Evolutionary conservation across 1,284 basidiomycete genomes (phyloP), one percentile per base, ranked within the genome.

Genomic region (Coniferiporia sulphurascens): DNA sequence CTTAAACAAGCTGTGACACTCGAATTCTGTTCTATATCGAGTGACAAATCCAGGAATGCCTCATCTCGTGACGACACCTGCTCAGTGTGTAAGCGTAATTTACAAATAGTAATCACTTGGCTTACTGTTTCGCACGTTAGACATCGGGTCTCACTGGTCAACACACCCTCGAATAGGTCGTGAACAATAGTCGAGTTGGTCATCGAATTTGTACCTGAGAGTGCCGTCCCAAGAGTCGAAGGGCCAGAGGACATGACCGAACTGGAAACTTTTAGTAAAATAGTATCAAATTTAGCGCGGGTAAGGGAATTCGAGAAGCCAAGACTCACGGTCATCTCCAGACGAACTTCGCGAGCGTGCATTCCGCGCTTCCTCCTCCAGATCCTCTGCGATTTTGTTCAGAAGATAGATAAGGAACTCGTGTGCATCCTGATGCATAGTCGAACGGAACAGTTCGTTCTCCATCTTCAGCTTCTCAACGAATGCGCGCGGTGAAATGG

Each of bases 1-100:
- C 94, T 84, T 55, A 99, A 82, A 72, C 96, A 98, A 5, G 95
- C 90, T 0, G 95, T 96, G 55, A 99, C 87, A 63, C 93, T 96
- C 3, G 93, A 91, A 74, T 98, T 96, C 73, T 96, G 93, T 70
- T 98, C 94, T 65, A 99, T 98, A 72, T 99, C 96, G 72, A 99
- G 95, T 7, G 95, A 98, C 22, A 99, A 79, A 75, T 99, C 97
- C 56, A 99, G 82, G 74, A 99, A 99, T 8, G 87, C 86, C 72
- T 99, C 96, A 70, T 98, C 96, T 38, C 97, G 87, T 15, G 93
- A 91, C 1, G 95, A 97, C n/a, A 96, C 87, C 87, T 93, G 65
- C 15, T 21, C 19, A 44, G 15, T 46, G 59, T 57, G 58, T 48
- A 48, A 62, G 53, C 21, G 15, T 10, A 21, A 34, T 56, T 27